These are phyloP conservation scores for Colletotrichum neosansevieriae DNA, from an alignment of 2,329 filamentous ascomycete species.

Conservation along the genomic window DNA sequence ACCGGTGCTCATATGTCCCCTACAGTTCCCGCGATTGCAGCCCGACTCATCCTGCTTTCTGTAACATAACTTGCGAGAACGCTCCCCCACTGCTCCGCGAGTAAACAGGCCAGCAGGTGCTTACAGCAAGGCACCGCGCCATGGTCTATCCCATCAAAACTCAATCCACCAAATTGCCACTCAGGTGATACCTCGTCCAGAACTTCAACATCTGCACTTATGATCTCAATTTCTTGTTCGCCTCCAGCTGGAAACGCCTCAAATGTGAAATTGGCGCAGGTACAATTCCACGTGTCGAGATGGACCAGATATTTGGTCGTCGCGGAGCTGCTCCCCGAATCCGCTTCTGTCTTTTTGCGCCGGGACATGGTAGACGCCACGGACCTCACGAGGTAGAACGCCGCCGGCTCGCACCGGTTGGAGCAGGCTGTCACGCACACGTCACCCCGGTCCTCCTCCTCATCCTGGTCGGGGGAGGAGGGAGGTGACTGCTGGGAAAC, in stretches of 20 bases:
- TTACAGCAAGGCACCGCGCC: conserved; percentile 77
- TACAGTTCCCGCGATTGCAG: conserved; percentile 81
- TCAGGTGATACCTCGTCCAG: conserved; percentile 22
- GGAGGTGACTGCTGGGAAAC: background rate
- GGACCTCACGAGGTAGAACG: conserved; percentile 75
- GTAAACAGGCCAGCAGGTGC: conserved; percentile 85
- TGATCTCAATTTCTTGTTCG: conserved; percentile 22
- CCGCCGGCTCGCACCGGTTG: conserved; percentile 15
- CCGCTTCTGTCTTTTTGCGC: conserved; percentile 42
- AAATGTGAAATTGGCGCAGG: conserved; percentile 86
- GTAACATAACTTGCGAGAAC: conserved; percentile 70
- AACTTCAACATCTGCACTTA: conserved; percentile 37
- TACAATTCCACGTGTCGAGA: conserved; percentile 85
- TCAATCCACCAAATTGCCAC: conserved; percentile 65
- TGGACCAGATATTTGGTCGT: conserved; percentile 74
- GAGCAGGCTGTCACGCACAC: background rate
- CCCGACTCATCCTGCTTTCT: conserved; percentile 65
- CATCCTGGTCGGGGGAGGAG: conserved; percentile 19
- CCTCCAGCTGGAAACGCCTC: conserved; percentile 66
- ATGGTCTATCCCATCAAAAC: conserved; percentile 49
- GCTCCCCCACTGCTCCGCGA: conserved; percentile 74
- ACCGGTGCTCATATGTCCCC: conserved; percentile 51
- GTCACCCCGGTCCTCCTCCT: conserved; percentile 3
- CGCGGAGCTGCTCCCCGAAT: conserved; percentile 40
- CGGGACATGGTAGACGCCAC: conserved; percentile 52